phyloP scores from a whole-genome alignment of 257 asterid genomes.

The Perilla frutescens region DNA sequence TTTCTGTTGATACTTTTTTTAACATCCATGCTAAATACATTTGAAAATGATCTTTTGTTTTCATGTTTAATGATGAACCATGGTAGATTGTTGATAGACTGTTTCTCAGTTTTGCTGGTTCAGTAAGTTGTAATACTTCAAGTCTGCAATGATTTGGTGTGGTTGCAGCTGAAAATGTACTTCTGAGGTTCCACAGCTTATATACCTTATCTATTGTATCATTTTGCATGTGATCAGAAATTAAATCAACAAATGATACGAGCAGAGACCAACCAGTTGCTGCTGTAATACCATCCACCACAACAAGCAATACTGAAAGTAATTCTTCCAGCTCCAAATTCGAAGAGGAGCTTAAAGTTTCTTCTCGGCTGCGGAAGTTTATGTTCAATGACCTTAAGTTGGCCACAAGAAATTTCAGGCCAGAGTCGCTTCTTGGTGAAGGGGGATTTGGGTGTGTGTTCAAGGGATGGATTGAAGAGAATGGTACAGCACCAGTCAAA shows the following conservation, averaged over 20 bases:
- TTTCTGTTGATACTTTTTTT: slow-evolving; percentile 8
- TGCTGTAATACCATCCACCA: slow-evolving; percentile 61
- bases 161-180: too few species aligned
- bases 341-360: slow-evolving; percentile 86
- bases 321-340: slow-evolving; percentile 73
- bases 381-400: slow-evolving; percentile 82
- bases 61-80: neutral
- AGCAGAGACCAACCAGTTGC: slow-evolving; percentile 76
- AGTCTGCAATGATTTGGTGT: neutral
- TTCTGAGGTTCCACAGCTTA: neutral
- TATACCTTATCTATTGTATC: slow-evolving; percentile 38
- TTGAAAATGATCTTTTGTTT: neutral
- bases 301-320: slow-evolving; percentile 77
- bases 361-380: slow-evolving; percentile 87
- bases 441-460: slow-evolving; percentile 99
- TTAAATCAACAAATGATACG: slow-evolving; percentile 65
- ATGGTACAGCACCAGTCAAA: slow-evolving; percentile 98
- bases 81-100: neutral
- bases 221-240: slow-evolving; percentile 52
- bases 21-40: neutral
- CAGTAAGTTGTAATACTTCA: neutral
- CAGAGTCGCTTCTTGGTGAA: slow-evolving; percentile 98
- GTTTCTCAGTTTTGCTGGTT: neutral
- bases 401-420: slow-evolving; percentile 95
- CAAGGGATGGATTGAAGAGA: slow-evolving; percentile 99